Conservation (phyloP, 371 early-diverging fungal genomes). For the Actinomortierella wolfii region DNA sequence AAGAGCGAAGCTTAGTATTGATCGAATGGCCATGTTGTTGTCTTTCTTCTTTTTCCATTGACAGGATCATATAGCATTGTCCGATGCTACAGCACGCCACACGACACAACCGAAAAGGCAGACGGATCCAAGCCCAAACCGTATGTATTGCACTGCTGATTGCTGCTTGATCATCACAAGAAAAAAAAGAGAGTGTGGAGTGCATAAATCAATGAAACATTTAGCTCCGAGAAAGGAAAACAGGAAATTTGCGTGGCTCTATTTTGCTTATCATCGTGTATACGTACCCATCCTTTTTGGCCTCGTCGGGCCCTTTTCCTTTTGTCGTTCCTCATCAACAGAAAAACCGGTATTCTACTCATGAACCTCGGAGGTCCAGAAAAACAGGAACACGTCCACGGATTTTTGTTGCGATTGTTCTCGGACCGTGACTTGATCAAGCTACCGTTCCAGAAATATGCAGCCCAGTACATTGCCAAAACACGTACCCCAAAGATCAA, state of each 20-base stretch:
- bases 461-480: constrained; percentile 82
- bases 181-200: too few species aligned
- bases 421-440: constrained; percentile 94
- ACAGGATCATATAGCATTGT: constrained; percentile 4
- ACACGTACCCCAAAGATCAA: constrained; percentile 87
- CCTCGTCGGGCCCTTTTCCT: too few species aligned
- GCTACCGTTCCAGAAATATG: constrained; percentile 78
- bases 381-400: constrained; percentile 77
- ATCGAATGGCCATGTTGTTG: too few species aligned
- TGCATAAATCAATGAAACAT: too few species aligned
- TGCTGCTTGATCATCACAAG: too few species aligned
- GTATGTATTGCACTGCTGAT: constrained; percentile 21
- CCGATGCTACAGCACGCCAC: too few species aligned
- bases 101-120: constrained; percentile 1
- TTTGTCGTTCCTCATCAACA: too few species aligned
- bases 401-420: constrained; percentile 87
- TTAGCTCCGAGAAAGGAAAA: too few species aligned
- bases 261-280: too few species aligned
- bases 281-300: too few species aligned
- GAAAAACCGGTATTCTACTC: constrained; percentile 79
- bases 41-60: not conserved
- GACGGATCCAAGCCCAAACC: constrained; percentile 22
- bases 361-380: constrained; percentile 96
- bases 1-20: too few species aligned
- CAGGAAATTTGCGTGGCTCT: too few species aligned